These are phyloP conservation scores for Epichloe elymi DNA, from an alignment of 2,329 filamentous ascomycete species.

Conservation along the genomic window DNA sequence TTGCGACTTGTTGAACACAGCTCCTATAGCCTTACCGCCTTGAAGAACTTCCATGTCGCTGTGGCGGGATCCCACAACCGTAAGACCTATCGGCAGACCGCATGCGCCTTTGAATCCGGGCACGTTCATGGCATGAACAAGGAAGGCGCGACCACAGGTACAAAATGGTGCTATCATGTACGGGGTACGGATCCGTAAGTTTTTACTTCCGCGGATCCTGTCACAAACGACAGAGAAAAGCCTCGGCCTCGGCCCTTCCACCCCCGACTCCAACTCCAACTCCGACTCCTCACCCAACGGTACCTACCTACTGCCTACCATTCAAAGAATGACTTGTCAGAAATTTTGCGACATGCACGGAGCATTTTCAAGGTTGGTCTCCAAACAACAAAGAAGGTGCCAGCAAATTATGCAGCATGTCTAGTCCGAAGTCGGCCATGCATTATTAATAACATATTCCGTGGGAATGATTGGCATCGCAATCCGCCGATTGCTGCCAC, in stretches of 20 bases:
- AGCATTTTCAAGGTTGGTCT: background rate
- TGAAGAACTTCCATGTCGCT: conserved; percentile 30
- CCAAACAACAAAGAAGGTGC: background rate
- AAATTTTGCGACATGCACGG: background rate
- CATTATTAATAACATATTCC: too few species aligned
- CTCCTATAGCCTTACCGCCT: conserved; percentile 25
- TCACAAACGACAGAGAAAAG: too few species aligned
- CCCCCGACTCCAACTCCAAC: background rate
- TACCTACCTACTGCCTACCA: background rate
- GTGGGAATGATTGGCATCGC: too few species aligned
- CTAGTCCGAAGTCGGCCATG: too few species aligned
- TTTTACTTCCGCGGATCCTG: too few species aligned
- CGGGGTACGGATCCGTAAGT: too few species aligned
- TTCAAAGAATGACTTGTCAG: background rate
- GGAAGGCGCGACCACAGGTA: background rate
- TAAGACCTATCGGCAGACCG: conserved; percentile 47
- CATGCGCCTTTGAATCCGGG: conserved; percentile 43
- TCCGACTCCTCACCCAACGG: background rate
- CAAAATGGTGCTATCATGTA: too few species aligned
- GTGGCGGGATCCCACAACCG: conserved; percentile 35
- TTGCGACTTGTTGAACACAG: conserved; percentile 14
- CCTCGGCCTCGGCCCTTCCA: too few species aligned
- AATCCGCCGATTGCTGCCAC: too few species aligned
- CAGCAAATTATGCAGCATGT: too few species aligned
- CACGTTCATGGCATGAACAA: conserved; percentile 38